Evolutionary conservation across 2,329 filamentous ascomycete genomes (phyloP).

Genomic region (Hypoxylon sp.): DNA sequence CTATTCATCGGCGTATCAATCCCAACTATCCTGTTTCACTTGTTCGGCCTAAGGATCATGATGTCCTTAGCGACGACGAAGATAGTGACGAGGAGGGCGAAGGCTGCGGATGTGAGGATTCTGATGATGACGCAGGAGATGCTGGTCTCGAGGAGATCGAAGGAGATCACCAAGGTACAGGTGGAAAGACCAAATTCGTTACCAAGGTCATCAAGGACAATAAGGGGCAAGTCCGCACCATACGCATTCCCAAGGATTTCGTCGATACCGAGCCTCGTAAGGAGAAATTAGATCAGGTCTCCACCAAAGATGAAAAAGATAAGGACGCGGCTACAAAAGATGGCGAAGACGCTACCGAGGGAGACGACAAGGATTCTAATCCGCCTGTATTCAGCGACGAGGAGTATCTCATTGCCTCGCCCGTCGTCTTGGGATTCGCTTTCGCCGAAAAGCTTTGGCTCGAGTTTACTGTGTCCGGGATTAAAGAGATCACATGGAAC

Average conservation of each 20-base stretch:
- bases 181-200: constrained; percentile 57
- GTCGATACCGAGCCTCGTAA: constrained; percentile 53
- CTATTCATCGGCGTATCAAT: constrained; percentile 84
- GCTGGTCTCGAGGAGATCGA: constrained; percentile 49
- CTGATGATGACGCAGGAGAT: constrained; percentile 51
- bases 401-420: constrained; percentile 84
- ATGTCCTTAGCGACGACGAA: constrained; percentile 65
- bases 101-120: constrained; percentile 55
- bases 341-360: constrained; percentile 34
- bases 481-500: constrained; percentile 88
- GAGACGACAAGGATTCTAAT: constrained; percentile 46
- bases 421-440: constrained; percentile 86
- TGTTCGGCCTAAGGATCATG: constrained; percentile 78
- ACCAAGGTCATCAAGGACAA: constrained; percentile 65
- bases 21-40: constrained; percentile 85
- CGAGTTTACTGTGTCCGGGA: constrained; percentile 83
- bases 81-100: constrained; percentile 59
- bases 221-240: constrained; percentile 54
- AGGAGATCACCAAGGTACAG: constrained; percentile 54
- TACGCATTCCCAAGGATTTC: constrained; percentile 52
- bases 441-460: constrained; percentile 93
- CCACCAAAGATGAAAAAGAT: constrained; percentile 35
- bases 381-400: constrained; percentile 78
- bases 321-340: constrained; percentile 32
- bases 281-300: constrained; percentile 69